These are phyloP conservation scores for Blumeriella jaapii DNA, from an alignment of 2,329 filamentous ascomycete species.

Conservation along the genomic window DNA sequence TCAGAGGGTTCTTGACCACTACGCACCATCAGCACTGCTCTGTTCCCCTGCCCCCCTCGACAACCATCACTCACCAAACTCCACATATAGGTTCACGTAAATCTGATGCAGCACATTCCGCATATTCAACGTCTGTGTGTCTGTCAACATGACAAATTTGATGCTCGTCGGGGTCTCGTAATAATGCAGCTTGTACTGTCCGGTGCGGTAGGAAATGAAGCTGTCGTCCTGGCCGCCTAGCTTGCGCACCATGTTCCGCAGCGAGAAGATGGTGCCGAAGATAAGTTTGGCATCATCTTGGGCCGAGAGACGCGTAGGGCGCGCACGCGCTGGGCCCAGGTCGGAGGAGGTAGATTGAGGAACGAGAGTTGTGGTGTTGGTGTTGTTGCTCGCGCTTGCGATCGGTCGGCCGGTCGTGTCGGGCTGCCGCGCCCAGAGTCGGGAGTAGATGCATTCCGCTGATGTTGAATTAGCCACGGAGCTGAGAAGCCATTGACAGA, in stretches of 20 bases:
- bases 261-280: slow-evolving; percentile 91
- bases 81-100: slow-evolving; percentile 95
- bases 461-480: slow-evolving; percentile 13
- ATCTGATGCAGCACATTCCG: slow-evolving; percentile 93
- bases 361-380: slow-evolving; percentile 3
- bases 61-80: slow-evolving; percentile 55
- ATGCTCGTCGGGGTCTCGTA: slow-evolving; percentile 95
- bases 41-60: not conserved
- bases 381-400: slow-evolving; percentile 33
- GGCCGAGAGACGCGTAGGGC: slow-evolving; percentile 30
- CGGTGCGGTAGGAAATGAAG: slow-evolving; percentile 88
- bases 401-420: slow-evolving; percentile 34
- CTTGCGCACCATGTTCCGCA: slow-evolving; percentile 94
- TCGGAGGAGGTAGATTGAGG: slow-evolving; percentile 24
- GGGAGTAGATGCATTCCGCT: slow-evolving; percentile 97
- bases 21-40: slow-evolving; percentile 3
- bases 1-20: slow-evolving; percentile 62
- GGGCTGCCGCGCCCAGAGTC: slow-evolving; percentile 51
- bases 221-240: slow-evolving; percentile 86
- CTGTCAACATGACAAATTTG: slow-evolving; percentile 94
- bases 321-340: slow-evolving; percentile 23
- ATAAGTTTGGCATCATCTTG: slow-evolving; percentile 91
- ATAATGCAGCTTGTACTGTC: slow-evolving; percentile 95
- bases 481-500: not conserved
- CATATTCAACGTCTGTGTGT: slow-evolving; percentile 81